Conservation (phyloP, 2,329 filamentous ascomycete genomes). For the Tricladium varicosporioides region DNA sequence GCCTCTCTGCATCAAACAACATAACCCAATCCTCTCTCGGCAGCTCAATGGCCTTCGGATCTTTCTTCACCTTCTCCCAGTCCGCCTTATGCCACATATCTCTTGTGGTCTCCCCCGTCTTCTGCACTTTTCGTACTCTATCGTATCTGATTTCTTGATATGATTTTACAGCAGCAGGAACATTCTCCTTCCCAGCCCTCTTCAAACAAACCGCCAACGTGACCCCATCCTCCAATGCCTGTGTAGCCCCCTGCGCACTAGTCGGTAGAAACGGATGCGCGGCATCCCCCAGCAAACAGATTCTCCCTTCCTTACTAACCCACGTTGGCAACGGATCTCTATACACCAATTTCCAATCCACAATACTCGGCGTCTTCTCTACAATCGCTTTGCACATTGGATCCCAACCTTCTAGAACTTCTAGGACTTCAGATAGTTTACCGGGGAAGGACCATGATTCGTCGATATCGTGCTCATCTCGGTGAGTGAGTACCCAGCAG, state of each 20-base stretch:
- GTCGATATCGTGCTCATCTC: slow-evolving; percentile 41
- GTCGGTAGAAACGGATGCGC: slow-evolving; percentile 68
- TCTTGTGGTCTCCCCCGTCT: slow-evolving; percentile 24
- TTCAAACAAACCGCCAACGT: slow-evolving; percentile 35
- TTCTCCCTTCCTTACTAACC: slow-evolving; percentile 29
- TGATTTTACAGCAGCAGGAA: slow-evolving; percentile 14
- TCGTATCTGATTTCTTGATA: slow-evolving; percentile 26
- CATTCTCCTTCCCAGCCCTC: slow-evolving; percentile 21
- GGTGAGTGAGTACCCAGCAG: slow-evolving; percentile 54
- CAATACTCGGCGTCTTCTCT: slow-evolving; percentile 21
- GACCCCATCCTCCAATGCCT: slow-evolving; percentile 40
- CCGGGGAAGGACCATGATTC: slow-evolving; percentile 41
- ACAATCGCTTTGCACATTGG: slow-evolving; percentile 22
- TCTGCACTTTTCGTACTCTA: slow-evolving; percentile 24
- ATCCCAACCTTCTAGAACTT: slow-evolving; percentile 29
- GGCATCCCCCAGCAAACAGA: slow-evolving; percentile 59
- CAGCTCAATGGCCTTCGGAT: slow-evolving; percentile 22
- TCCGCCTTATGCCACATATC: slow-evolving; percentile 28
- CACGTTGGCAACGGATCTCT: slow-evolving; percentile 31
- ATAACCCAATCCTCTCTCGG: slow-evolving; percentile 24
- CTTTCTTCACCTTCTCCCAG: slow-evolving; percentile 23
- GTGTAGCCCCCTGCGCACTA: slow-evolving; percentile 61
- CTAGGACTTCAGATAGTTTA: slow-evolving; percentile 20
- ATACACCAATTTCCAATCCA: slow-evolving; percentile 35
- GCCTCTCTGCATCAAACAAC: slow-evolving; percentile 24